phyloP scores from a whole-genome alignment of 2,329 filamentous ascomycete species.

The Pseudovirgaria hyperparasitica region DNA sequence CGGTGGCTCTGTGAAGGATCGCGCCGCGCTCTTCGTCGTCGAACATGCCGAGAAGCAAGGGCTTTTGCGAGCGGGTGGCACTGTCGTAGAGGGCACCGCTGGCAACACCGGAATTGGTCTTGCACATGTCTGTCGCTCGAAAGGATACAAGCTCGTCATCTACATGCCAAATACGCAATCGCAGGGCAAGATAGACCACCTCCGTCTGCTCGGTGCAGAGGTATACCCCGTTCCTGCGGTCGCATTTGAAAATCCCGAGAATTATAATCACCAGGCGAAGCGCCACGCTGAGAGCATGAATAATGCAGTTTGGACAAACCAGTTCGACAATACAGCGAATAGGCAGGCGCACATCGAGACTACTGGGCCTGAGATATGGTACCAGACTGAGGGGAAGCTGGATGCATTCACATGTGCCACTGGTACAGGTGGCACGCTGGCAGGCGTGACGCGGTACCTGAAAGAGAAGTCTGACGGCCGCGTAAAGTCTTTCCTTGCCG shows the following conservation, averaged over 20 bases:
- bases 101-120: conserved; percentile 97
- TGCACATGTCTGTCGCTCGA: conserved; percentile 85
- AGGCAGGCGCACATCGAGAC: conserved; percentile 90
- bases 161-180: conserved; percentile 99
- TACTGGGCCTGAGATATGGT: conserved; percentile 94
- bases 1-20: conserved; percentile 90
- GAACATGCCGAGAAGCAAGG: conserved; percentile 85
- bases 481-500: conserved; percentile 81
- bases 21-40: conserved; percentile 87
- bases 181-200: conserved; percentile 90
- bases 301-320: conserved; percentile 96
- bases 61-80: conserved; percentile 71
- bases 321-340: conserved; percentile 96
- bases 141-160: conserved; percentile 90
- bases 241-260: conserved; percentile 84
- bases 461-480: conserved; percentile 68
- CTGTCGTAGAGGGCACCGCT: conserved; percentile 91
- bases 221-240: conserved; percentile 94
- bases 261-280: conserved; percentile 95
- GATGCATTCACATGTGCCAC: conserved; percentile 95
- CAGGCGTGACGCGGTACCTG: conserved; percentile 75
- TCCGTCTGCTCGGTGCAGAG: conserved; percentile 82
- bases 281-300: conserved; percentile 76
- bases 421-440: conserved; percentile 83
- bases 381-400: conserved; percentile 71